phyloP scores from a whole-genome alignment of 768 basidiomycete genomes.

The Auriscalpium orientale region DNA sequence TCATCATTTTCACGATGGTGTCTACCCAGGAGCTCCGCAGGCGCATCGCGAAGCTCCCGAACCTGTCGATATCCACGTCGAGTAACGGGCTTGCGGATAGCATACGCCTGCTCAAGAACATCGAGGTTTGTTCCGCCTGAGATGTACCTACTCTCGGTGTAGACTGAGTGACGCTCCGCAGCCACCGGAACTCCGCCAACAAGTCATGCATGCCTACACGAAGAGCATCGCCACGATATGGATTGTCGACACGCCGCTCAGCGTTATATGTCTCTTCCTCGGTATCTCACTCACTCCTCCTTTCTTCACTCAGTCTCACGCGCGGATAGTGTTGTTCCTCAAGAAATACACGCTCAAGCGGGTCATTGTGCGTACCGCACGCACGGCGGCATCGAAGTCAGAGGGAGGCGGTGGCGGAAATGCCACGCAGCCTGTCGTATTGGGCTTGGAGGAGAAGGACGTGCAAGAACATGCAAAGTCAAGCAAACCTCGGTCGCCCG shows the following conservation, averaged over 20 bases:
- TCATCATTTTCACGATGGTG: no score
- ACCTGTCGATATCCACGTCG: background rate
- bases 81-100: constrained; percentile 9
- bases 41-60: background rate
- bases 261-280: constrained; percentile 43
- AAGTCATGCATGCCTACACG: constrained; percentile 55
- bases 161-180: constrained; percentile 14
- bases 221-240: constrained; percentile 56
- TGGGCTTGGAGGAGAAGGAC: no score
- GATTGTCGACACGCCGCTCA: constrained; percentile 53
- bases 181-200: constrained; percentile 41
- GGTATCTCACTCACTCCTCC: constrained; percentile 21
- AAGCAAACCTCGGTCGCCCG: no score
- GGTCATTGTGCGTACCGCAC: constrained; percentile 34
- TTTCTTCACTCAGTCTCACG: no score
- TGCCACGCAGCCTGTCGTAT: no score
- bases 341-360: constrained; percentile 54
- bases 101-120: background rate
- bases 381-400: no score
- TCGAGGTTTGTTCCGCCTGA: background rate
- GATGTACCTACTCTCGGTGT: no score
- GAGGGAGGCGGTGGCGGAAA: no score
- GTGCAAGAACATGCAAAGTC: no score
- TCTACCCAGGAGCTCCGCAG: background rate
- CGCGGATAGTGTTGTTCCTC: constrained; percentile 48